A percentile compares a stretch with the other conserved stretches of the same genome.
Conservation (phyloP, 768 basidiomycete species). For the Clitopilus hobsonii region DNA sequence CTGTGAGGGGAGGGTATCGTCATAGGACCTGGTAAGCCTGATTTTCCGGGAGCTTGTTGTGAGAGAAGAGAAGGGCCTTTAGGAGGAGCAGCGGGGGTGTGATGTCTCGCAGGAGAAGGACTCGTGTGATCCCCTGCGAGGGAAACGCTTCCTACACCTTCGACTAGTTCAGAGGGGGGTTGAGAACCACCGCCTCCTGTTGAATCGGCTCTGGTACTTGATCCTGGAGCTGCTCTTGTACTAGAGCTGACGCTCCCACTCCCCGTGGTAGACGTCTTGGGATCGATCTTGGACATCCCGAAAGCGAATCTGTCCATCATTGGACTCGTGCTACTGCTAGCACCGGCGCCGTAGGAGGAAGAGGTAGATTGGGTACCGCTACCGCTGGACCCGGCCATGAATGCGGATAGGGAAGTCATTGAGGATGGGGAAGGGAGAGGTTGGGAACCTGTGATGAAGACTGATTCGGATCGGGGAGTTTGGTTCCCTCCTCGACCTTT, state of each 20-base stretch:
- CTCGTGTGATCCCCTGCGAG: slow-evolving; percentile 20
- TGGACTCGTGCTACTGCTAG: slow-evolving; percentile 39
- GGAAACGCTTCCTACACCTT: slow-evolving; percentile 35
- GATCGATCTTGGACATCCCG: slow-evolving; percentile 87
- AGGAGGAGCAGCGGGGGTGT: slow-evolving; percentile 3
- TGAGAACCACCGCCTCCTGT: too few relatives aligned
- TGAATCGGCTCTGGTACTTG: neutral
- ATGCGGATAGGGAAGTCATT: slow-evolving; percentile 14
- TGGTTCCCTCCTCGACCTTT: slow-evolving; percentile 96
- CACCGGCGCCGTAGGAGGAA: slow-evolving; percentile 40
- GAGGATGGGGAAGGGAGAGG: slow-evolving; percentile 86
- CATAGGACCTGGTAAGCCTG: slow-evolving; percentile 19
- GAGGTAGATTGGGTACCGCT: slow-evolving; percentile 3
- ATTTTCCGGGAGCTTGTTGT: slow-evolving; percentile 52
- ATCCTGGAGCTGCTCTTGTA: neutral
- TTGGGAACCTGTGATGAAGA: slow-evolving; percentile 88
- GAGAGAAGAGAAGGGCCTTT: slow-evolving; percentile 70
- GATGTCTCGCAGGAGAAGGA: slow-evolving; percentile 4
- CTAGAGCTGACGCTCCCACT: neutral
- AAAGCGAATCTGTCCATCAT: slow-evolving; percentile 84
- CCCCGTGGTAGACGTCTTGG: neutral
- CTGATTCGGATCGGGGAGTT: slow-evolving; percentile 76
- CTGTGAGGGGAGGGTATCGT: slow-evolving; percentile 15
- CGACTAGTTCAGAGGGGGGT: slow-evolving; percentile 27
- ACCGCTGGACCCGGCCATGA: slow-evolving; percentile 3